These are phyloP conservation scores for Cubamyces lactineus DNA, from an alignment of 768 basidiomycete species.

Conservation along the genomic window DNA sequence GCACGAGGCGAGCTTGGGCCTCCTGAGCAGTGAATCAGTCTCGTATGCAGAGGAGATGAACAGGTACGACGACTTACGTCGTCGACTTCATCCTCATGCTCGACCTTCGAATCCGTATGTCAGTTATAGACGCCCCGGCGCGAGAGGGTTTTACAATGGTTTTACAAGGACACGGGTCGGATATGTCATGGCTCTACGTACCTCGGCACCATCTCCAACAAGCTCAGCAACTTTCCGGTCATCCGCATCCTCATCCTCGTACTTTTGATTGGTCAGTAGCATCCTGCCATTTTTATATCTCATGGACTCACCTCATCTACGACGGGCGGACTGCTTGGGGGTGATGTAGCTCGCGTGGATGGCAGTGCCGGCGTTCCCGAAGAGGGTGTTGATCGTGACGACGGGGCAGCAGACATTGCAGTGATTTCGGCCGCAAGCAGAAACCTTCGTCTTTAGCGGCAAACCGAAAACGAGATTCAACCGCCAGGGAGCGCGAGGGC, in stretches of 20 bases:
- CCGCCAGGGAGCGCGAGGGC: too few species aligned
- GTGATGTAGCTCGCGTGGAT: slow-evolving; percentile 23
- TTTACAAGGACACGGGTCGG: too few species aligned
- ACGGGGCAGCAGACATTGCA: slow-evolving; percentile 15
- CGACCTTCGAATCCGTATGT: background rate
- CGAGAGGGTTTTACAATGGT: background rate
- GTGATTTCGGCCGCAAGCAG: background rate
- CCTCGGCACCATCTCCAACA: background rate
- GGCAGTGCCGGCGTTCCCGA: background rate
- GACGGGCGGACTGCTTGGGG: slow-evolving; percentile 14
- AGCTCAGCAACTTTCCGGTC: background rate
- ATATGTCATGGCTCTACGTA: background rate
- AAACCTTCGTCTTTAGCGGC: too few species aligned
- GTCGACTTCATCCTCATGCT: background rate
- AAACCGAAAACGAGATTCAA: too few species aligned
- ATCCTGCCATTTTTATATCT: too few species aligned
- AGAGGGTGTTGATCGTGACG: slow-evolving; percentile 17
- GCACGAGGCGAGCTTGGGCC: slow-evolving; percentile 10
- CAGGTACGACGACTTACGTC: background rate
- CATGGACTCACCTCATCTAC: slow-evolving; percentile 8
- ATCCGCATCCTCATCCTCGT: too few species aligned
- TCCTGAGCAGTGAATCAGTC: slow-evolving; percentile 6
- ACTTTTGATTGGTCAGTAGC: too few species aligned
- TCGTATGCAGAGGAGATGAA: too few species aligned
- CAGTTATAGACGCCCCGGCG: background rate